Evolutionary conservation across 495 filamentous ascomycete species (phyloP).

Genomic region (Lasiosphaeria miniovina): DNA sequence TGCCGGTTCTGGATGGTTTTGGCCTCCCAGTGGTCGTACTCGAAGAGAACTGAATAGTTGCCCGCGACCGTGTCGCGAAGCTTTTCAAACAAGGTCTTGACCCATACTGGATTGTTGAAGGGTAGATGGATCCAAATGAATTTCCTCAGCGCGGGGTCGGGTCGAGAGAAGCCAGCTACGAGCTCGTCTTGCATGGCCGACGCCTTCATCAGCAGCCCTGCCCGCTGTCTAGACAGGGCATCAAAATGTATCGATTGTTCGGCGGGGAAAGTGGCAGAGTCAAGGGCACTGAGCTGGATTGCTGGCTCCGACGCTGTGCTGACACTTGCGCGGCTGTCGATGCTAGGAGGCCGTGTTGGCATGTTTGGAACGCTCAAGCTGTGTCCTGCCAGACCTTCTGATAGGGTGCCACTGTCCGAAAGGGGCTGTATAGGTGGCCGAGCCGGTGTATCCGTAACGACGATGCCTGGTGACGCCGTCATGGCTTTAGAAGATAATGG

Average conservation of each 20-base stretch:
- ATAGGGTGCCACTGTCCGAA: slow-evolving; percentile 13
- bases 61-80: slow-evolving; percentile 32
- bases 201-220: slow-evolving; percentile 18
- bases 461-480: slow-evolving; percentile 33
- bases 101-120: slow-evolving; percentile 65
- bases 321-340: slow-evolving; percentile 21
- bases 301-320: slow-evolving; percentile 34
- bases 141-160: slow-evolving; percentile 39
- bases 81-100: slow-evolving; percentile 47
- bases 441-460: slow-evolving; percentile 31
- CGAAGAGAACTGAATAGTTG: slow-evolving; percentile 45
- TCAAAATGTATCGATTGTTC: slow-evolving; percentile 15
- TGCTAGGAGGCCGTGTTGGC: slow-evolving; percentile 30
- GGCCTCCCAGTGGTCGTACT: slow-evolving; percentile 47
- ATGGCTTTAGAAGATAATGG: slow-evolving; percentile 1
- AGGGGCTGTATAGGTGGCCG: slow-evolving; percentile 23
- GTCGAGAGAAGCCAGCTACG: slow-evolving; percentile 39
- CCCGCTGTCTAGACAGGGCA: slow-evolving; percentile 19
- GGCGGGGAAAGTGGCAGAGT: slow-evolving; percentile 3
- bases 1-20: slow-evolving; percentile 46
- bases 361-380: slow-evolving; percentile 8
- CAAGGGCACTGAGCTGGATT: slow-evolving; percentile 4
- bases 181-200: slow-evolving; percentile 23
- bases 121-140: slow-evolving; percentile 67
- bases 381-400: slow-evolving; percentile 5